Percentiles rank a stretch among this genome's conserved stretches.
Evolutionary conservation across 208 protist genomes (phyloP).

Genomic region (Lotmaria passim): DNA sequence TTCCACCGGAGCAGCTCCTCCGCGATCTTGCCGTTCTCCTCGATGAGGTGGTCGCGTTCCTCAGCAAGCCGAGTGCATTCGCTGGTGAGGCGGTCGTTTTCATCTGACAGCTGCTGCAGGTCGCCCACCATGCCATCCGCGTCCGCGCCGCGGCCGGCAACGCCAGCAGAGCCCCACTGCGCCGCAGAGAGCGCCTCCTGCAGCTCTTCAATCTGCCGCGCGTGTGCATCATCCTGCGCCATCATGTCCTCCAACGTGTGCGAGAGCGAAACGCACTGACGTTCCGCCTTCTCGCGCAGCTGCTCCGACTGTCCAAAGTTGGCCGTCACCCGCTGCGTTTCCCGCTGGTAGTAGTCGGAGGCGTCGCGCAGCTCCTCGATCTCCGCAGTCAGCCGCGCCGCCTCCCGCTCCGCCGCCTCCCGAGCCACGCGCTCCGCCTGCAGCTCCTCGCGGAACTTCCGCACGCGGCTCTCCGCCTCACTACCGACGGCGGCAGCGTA

Average conservation of each 20-base stretch:
- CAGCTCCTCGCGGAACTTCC: constrained; percentile 38
- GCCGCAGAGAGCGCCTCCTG: constrained; percentile 23
- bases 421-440: constrained; percentile 27
- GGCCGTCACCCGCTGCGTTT: constrained; percentile 22
- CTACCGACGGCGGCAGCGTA: constrained; percentile 22
- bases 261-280: constrained; percentile 39
- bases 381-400: constrained; percentile 25
- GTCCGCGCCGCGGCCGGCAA: background rate
- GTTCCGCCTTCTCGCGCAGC: constrained; percentile 35
- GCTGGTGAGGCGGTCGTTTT: constrained; percentile 57
- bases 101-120: constrained; percentile 41
- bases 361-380: constrained; percentile 33
- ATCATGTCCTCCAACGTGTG: constrained; percentile 55
- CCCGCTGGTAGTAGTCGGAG: constrained; percentile 35
- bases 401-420: constrained; percentile 28
- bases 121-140: constrained; percentile 31
- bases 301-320: constrained; percentile 39
- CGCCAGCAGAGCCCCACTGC: constrained; percentile 18
- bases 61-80: constrained; percentile 57
- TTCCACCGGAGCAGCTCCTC: constrained; percentile 63
- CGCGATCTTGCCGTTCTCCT: constrained; percentile 59
- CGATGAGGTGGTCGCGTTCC: constrained; percentile 45
- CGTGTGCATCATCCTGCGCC: constrained; percentile 45
- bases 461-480: constrained; percentile 37
- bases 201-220: constrained; percentile 34